These are phyloP conservation scores for Mayamaea pseudoterrestris DNA, from an alignment of 108 stramenopile species.

Conservation along the genomic window DNA sequence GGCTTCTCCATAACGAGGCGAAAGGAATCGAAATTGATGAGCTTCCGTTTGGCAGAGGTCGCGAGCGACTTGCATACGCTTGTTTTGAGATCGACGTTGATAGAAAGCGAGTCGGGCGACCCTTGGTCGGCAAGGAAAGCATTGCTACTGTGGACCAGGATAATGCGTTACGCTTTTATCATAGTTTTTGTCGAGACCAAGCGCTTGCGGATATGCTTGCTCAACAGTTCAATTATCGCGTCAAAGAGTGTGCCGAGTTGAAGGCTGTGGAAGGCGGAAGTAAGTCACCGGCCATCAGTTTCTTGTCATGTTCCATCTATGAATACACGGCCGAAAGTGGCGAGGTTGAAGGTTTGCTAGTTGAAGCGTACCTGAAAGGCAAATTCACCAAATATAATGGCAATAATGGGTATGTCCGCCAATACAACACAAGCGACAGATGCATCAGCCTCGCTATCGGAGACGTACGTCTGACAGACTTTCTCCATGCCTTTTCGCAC, in stretches of 20 bases:
- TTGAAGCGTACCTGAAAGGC: conserved; percentile 26
- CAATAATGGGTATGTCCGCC: conserved; percentile 30
- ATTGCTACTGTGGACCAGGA: background rate
- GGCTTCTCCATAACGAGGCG: too few species aligned
- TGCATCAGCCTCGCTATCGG: too few species aligned
- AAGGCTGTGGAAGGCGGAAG: too few species aligned
- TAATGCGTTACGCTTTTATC: background rate
- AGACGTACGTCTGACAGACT: too few species aligned
- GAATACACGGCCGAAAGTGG: conserved; percentile 18
- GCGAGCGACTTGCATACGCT: too few species aligned
- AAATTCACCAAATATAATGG: conserved; percentile 37
- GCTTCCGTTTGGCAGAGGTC: too few species aligned
- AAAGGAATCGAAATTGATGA: too few species aligned
- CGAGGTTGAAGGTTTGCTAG: conserved; percentile 16
- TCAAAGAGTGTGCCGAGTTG: too few species aligned
- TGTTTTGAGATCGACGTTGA: too few species aligned
- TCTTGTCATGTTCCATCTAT: conserved; percentile 25
- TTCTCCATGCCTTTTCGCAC: too few species aligned
- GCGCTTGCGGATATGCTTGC: background rate
- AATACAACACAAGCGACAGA: too few species aligned
- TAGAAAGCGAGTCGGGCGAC: background rate
- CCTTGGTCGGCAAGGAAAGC: background rate
- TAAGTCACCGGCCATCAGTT: conserved; percentile 22
- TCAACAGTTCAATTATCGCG: background rate
- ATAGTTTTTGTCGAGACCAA: background rate